A percentile compares a stretch with the other conserved stretches of the same genome.
These are phyloP conservation scores for Tetrapisispora nanseiensis DNA, from an alignment of 805 yeast species.

Conservation along the genomic window DNA sequence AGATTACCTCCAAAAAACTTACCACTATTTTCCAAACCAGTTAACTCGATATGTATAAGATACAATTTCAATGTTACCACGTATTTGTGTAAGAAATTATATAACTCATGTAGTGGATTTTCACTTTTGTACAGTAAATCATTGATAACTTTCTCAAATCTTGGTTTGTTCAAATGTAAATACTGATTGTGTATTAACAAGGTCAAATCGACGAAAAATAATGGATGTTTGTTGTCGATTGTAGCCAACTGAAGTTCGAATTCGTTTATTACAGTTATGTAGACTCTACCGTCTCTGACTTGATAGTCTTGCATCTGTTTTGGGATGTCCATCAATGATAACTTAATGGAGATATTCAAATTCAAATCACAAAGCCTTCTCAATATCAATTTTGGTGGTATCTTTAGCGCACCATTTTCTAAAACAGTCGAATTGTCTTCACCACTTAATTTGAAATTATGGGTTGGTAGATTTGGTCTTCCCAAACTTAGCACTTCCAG, in stretches of 20 bases:
- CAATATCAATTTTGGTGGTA: slow-evolving; percentile 48
- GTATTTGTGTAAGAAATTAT: slow-evolving; percentile 27
- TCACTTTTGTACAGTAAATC: slow-evolving; percentile 24
- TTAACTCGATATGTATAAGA: slow-evolving; percentile 25
- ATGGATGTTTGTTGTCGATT: slow-evolving; percentile 57
- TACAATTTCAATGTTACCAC: slow-evolving; percentile 27
- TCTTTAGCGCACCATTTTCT: slow-evolving; percentile 12
- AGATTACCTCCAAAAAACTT: slow-evolving; percentile 28
- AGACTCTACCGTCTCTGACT: slow-evolving; percentile 68
- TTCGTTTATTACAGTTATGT: slow-evolving; percentile 50
- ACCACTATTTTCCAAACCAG: slow-evolving; percentile 21
- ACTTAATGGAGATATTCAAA: slow-evolving; percentile 58
- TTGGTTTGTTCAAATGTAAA: slow-evolving; percentile 22
- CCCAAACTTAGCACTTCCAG: slow-evolving; percentile 75
- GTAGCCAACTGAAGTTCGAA: slow-evolving; percentile 75
- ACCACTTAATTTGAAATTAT: slow-evolving; percentile 40
- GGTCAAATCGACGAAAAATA: slow-evolving; percentile 68
- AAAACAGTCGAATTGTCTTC: slow-evolving; percentile 7
- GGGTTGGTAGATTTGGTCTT: slow-evolving; percentile 61
- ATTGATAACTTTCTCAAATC: slow-evolving; percentile 26
- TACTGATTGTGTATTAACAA: slow-evolving; percentile 37
- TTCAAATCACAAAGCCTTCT: slow-evolving; percentile 60
- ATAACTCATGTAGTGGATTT: slow-evolving; percentile 21
- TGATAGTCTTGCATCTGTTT: slow-evolving; percentile 49
- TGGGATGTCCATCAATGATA: slow-evolving; percentile 66